Evolutionary conservation across 2,329 filamentous ascomycete species (phyloP), one percentile per base, ranked within the genome.

Genomic region (Didymella glomerata): DNA sequence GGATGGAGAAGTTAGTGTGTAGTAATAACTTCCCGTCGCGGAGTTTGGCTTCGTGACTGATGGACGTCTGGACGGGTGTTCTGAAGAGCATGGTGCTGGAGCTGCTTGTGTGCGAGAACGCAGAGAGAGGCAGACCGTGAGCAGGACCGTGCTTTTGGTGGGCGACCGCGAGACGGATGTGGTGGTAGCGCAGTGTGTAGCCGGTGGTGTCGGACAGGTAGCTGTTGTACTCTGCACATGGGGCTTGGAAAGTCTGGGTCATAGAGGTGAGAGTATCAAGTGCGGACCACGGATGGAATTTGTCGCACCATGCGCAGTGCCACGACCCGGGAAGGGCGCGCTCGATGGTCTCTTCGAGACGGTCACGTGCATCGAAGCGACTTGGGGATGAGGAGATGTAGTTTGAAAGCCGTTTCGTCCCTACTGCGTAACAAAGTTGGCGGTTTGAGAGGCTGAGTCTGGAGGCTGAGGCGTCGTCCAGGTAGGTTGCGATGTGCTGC

Each of bases 221-320:
- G 52, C 70, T 69, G 53, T 73, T 75, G 45, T 58, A 70, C 14
- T 69, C 64, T 6, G 62, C 54, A 34, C 73, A 76, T 1, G 56
- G 20, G 64, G 54, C n/a, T 66, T 52, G 22, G 54, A 53, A 18
- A 38, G 57, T 14, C 62, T 50, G 22, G 52, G 59, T 14, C 30
- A 54, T 16, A 62, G 61, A 24, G 46, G 24, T 48, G 63, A 72
- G 18, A 62, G 61, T 60, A 9, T 54, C 41, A 2, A 48, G 14
- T 1, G 61, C 48, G 13, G 57, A 34, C 67, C 67, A 71, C 0
- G 41, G 9, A 28, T 76, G 73, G 59, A 76, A 76, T 27, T 49
- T 65, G 36, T 74, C 71, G 60, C 73, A 76, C 72, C 71, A 76
- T 2, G 70, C 68, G 55, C 73, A 76, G 63, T 69, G 74, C 71